These are phyloP conservation scores for Biscogniauxia sp. DNA, from an alignment of 2,329 filamentous ascomycete species.

Conservation along the genomic window DNA sequence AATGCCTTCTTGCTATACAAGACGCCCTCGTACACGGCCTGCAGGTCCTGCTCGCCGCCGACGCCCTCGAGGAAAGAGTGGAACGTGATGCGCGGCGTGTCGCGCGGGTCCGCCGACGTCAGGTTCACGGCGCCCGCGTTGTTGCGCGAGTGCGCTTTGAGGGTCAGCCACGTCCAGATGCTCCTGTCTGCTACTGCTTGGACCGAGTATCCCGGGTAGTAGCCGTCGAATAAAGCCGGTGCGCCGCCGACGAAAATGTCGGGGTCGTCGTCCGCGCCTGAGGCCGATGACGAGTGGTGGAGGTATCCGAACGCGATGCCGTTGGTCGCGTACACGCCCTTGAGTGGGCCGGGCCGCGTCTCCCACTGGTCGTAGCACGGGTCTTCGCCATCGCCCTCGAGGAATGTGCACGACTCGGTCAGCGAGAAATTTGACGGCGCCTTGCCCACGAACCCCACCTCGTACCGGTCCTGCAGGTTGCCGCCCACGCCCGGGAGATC, in stretches of 20 bases:
- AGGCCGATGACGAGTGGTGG: constrained; percentile 11
- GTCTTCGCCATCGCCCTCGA: constrained; percentile 9
- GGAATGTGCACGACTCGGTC: constrained; percentile 16
- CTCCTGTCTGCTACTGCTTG: constrained; percentile 4
- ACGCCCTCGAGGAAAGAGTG: constrained; percentile 12
- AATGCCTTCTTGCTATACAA: constrained; percentile 12
- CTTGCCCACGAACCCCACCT: constrained; percentile 20
- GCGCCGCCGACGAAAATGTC: constrained; percentile 17
- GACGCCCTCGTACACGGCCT: constrained; percentile 20
- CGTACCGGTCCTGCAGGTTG: constrained; percentile 29
- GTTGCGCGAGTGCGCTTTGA: constrained; percentile 25
- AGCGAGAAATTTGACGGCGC: constrained; percentile 14
- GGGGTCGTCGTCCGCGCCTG: constrained; percentile 5
- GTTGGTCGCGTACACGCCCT: constrained; percentile 18
- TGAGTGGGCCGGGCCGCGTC: constrained; percentile 2
- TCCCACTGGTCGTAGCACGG: constrained; percentile 19
- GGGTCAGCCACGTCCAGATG: constrained; percentile 19
- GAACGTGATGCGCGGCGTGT: constrained; percentile 19
- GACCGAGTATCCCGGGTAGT: constrained; percentile 16
- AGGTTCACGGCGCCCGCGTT: constrained; percentile 22
- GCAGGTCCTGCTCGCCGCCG: constrained; percentile 15
- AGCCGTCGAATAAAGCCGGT: constrained; percentile 17
- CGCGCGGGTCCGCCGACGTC: constrained; percentile 18
- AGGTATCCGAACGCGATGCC: constrained; percentile 19
- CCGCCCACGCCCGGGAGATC: constrained; percentile 35